A percentile compares a stretch with the other conserved stretches of the same genome.
These are phyloP conservation scores for Astrothelium subdiscretum DNA, from an alignment of 495 filamentous ascomycete species.

Conservation along the genomic window DNA sequence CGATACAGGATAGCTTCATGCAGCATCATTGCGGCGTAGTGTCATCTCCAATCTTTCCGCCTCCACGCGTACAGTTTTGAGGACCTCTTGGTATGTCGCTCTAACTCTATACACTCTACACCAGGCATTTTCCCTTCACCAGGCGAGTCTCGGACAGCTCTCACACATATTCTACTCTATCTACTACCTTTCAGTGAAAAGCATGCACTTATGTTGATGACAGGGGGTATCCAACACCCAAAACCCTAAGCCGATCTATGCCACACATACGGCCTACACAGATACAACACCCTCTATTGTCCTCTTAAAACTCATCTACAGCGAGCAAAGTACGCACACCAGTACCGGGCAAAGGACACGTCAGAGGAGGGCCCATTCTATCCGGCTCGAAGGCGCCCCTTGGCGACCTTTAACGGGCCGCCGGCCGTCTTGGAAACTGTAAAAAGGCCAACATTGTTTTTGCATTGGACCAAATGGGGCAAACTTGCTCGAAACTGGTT, in stretches of 20 bases:
- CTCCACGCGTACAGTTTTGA: neutral
- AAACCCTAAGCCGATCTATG: neutral
- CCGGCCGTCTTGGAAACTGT: neutral
- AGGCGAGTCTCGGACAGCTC: neutral
- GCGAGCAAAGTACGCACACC: neutral
- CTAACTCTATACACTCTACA: neutral
- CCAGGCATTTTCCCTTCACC: neutral
- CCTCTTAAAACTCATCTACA: neutral
- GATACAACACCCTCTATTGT: neutral
- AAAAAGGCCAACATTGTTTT: neutral
- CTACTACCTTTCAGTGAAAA: neutral
- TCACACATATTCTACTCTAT: too few species aligned
- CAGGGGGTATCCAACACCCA: neutral
- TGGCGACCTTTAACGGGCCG: neutral
- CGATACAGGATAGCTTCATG: neutral
- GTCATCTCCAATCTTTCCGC: neutral
- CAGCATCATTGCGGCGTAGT: neutral
- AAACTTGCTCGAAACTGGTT: neutral
- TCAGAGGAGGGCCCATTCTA: neutral
- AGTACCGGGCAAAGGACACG: neutral
- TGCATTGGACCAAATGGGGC: neutral
- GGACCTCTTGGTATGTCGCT: conserved; percentile 1
- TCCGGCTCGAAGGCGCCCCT: neutral
- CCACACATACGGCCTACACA: neutral
- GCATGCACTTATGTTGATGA: neutral